Percentiles rank a stretch among this genome's conserved stretches.
phyloP scores from a whole-genome alignment of 257 asterid species.

The Solanum habrochaites region DNA sequence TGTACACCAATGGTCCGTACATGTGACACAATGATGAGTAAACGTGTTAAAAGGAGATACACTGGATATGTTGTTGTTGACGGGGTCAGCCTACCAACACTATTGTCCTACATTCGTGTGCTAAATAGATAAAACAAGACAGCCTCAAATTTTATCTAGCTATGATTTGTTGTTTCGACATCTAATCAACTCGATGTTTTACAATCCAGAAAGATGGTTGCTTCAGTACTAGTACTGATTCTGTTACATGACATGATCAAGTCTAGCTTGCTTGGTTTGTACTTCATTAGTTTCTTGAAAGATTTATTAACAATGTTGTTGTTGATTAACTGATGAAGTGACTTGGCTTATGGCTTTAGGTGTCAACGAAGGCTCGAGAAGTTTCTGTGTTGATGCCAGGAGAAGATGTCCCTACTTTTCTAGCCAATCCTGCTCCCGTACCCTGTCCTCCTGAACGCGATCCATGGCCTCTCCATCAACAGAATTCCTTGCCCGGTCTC shows the following conservation, averaged over 20 bases:
- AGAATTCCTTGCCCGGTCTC: background rate
- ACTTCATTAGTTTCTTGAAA: background rate
- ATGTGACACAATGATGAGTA: background rate
- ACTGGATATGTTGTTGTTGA: background rate
- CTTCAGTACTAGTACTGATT: background rate
- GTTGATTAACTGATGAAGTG: background rate
- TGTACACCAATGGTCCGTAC: background rate
- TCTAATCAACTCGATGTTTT: background rate
- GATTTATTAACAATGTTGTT: background rate
- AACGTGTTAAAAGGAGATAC: background rate
- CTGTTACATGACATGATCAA: background rate
- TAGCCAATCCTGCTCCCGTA: constrained; percentile 80
- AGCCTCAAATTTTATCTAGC: background rate
- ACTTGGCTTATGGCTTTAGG: constrained; percentile 13
- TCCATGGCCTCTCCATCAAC: constrained; percentile 51
- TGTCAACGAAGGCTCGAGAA: constrained; percentile 49
- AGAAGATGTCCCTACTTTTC: constrained; percentile 58
- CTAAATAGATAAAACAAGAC: background rate
- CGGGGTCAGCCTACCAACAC: background rate
- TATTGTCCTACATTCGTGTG: background rate
- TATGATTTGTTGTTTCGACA: background rate
- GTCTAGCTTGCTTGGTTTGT: background rate
- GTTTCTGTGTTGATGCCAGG: constrained; percentile 91
- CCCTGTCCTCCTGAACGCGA: constrained; percentile 66
- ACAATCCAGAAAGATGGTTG: background rate